Base-by-base conservation (phyloP, 176 grass and related monocot species). In the Triticum dicoccoides region DNA sequence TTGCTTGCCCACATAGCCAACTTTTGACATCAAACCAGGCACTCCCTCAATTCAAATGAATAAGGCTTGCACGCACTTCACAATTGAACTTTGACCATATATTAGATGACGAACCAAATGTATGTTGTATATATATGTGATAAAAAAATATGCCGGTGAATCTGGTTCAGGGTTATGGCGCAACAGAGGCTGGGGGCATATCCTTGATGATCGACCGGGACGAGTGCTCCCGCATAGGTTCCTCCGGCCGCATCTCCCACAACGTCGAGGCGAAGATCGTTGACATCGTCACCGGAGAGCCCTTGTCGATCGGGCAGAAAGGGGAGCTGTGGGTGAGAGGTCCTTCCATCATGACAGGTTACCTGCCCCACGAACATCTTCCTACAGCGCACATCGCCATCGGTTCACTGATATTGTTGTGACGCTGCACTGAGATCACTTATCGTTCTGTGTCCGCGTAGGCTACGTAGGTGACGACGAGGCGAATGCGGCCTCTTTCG, bases 381-480 rank as follows among this genome's bases (percentile, higher is more conserved):
- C 5, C 14, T 69, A 8, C 39, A 63, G 30, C 23, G 2, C 6
- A 77, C 24, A 47, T 72, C 13, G 47, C 47, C 13, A 13, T 14
- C 47, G 13, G 47, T 47, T 13, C 45, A 47, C 1, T 47, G 45
- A 47, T 13, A 51, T 51, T 15, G 7, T 39, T 37, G 12, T 44
- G 47, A 13, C 3, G 12, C 27, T 23, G 21, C 24, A 29, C 21
- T 30, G 10, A 61, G 44, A 59, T 30, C 38, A 9, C 24, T 78
- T 10, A 4, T 27, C 15, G 2, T 7, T 82, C 7, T n/a, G 33
- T 70, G 17, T 7, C 34, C 1, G 47, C 5, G 61, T 77, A 97
- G 95, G 93, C 73, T 98, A 98, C 3, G 41, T 95, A n/a, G 91
- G 93, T 4, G 93, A 98, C 63, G 72, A 86, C 17, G 89, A 95